Evolutionary conservation across 2,329 filamentous ascomycete species (phyloP).

Genomic region (Colletotrichum sp.): DNA sequence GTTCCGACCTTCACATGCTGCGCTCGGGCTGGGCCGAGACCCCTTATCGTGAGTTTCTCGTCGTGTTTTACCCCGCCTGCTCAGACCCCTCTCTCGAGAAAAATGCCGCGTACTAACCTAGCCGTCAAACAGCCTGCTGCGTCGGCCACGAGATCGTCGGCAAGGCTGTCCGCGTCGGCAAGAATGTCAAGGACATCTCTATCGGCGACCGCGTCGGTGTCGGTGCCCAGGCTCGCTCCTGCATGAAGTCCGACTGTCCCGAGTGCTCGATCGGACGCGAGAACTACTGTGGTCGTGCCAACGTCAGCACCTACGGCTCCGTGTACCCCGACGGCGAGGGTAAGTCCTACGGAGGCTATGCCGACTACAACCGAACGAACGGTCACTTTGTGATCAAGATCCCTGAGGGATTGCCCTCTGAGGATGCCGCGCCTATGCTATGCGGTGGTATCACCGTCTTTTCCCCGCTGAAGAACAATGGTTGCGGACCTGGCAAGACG

Average conservation of each 20-base stretch:
- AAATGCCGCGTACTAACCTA: not conserved
- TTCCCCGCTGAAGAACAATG: conserved; percentile 65
- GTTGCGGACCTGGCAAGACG: conserved; percentile 68
- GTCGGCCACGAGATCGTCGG: conserved; percentile 73
- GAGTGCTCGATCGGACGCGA: conserved; percentile 46
- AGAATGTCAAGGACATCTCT: conserved; percentile 51
- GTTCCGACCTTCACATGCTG: conserved; percentile 64
- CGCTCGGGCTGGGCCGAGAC: conserved; percentile 57
- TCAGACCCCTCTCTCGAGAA: not conserved
- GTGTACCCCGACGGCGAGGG: conserved; percentile 55
- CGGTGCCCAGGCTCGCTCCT: conserved; percentile 64
- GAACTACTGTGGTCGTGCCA: conserved; percentile 42
- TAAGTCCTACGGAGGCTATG: conserved; percentile 65
- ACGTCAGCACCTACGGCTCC: conserved; percentile 59
- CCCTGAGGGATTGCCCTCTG: conserved; percentile 43
- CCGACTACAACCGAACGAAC: conserved; percentile 36
- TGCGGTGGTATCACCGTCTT: conserved; percentile 75
- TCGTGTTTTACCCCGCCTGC: not conserved
- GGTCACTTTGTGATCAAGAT: conserved; percentile 56
- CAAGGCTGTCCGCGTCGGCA: conserved; percentile 58
- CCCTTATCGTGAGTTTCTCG: conserved; percentile 38
- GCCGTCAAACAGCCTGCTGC: conserved; percentile 43
- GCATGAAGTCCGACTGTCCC: conserved; percentile 48
- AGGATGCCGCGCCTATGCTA: conserved; percentile 65
- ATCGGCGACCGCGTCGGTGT: conserved; percentile 69